phyloP scores from a whole-genome alignment of 2,329 filamentous ascomycete species.

The Fusarium staphyleae region DNA sequence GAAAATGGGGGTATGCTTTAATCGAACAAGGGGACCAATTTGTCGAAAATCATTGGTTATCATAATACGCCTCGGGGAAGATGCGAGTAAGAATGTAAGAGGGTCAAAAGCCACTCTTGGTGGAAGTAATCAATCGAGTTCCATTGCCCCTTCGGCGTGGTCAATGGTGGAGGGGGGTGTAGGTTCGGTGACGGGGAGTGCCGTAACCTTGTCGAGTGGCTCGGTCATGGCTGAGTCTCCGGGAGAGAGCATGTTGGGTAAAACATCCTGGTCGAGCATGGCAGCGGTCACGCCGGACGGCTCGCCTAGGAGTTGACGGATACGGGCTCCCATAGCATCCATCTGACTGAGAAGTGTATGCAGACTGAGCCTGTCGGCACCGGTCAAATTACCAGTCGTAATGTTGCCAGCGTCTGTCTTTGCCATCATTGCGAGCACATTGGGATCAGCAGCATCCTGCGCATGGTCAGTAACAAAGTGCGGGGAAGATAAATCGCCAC shows the following conservation, averaged over 20 bases:
- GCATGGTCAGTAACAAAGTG: slow-evolving; percentile 19
- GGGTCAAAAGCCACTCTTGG: not conserved
- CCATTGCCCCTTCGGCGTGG: slow-evolving; percentile 50
- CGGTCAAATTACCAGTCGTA: slow-evolving; percentile 48
- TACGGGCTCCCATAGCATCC: slow-evolving; percentile 53
- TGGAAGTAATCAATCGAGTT: slow-evolving; percentile 45
- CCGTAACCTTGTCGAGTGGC: slow-evolving; percentile 43
- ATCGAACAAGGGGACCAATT: slow-evolving; percentile 29
- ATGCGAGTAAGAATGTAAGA: not conserved
- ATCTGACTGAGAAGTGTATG: slow-evolving; percentile 57
- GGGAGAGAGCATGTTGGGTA: slow-evolving; percentile 38
- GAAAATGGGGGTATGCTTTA: slow-evolving; percentile 22
- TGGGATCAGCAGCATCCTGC: slow-evolving; percentile 55
- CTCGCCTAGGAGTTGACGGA: slow-evolving; percentile 51
- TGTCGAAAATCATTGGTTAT: slow-evolving; percentile 15
- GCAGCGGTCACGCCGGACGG: slow-evolving; percentile 28
- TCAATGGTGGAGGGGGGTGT: slow-evolving; percentile 52
- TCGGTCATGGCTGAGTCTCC: slow-evolving; percentile 42
- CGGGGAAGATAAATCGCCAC: not conserved
- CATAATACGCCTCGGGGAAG: slow-evolving; percentile 6
- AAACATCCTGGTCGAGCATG: slow-evolving; percentile 36
- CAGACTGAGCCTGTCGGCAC: slow-evolving; percentile 54
- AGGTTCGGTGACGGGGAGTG: slow-evolving; percentile 47
- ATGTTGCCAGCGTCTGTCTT: slow-evolving; percentile 55
- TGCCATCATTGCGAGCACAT: slow-evolving; percentile 58